Percentiles rank a stretch among this genome's conserved stretches.
Evolutionary conservation across 2,329 filamentous ascomycete genomes (phyloP).

Genomic region (Fusarium gaditjirri): DNA sequence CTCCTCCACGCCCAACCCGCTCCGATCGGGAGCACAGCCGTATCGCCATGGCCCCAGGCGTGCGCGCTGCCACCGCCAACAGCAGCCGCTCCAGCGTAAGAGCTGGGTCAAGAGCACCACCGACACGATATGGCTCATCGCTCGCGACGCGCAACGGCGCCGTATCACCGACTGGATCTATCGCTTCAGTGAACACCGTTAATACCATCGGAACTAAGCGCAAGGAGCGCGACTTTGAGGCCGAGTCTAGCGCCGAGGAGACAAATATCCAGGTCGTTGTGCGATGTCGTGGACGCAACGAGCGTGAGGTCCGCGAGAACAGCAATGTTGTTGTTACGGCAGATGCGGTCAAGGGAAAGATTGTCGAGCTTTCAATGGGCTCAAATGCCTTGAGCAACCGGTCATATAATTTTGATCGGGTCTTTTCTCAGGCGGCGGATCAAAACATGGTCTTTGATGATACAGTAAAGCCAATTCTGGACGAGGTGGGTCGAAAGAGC

Average conservation of each 20-base stretch:
- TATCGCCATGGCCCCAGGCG: conserved; percentile 48
- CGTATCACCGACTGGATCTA: conserved; percentile 76
- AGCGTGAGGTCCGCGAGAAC: conserved; percentile 93
- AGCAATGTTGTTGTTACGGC: conserved; percentile 91
- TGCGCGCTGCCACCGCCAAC: conserved; percentile 40
- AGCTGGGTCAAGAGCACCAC: conserved; percentile 38
- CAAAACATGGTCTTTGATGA: conserved; percentile 96
- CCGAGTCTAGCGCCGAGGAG: conserved; percentile 73
- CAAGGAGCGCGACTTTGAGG: conserved; percentile 86
- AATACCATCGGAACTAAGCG: conserved; percentile 75
- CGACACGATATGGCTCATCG: conserved; percentile 40
- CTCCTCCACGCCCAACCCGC: conserved; percentile 51
- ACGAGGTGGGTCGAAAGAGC: conserved; percentile 72
- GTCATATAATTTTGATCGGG: conserved; percentile 95
- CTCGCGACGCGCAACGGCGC: conserved; percentile 53
- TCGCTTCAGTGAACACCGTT: conserved; percentile 69
- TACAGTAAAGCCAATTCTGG: conserved; percentile 90
- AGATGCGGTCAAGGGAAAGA: conserved; percentile 86
- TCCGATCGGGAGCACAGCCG: conserved; percentile 52
- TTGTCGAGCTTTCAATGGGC: conserved; percentile 89
- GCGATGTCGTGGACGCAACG: conserved; percentile 89
- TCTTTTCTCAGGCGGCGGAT: conserved; percentile 94
- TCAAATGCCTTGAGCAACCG: conserved; percentile 94
- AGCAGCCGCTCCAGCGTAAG: conserved; percentile 41
- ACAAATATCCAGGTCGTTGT: conserved; percentile 99